Base-by-base conservation (phyloP, 768 basidiomycete genomes). In the Leucocoprinus leucothites region DNA sequence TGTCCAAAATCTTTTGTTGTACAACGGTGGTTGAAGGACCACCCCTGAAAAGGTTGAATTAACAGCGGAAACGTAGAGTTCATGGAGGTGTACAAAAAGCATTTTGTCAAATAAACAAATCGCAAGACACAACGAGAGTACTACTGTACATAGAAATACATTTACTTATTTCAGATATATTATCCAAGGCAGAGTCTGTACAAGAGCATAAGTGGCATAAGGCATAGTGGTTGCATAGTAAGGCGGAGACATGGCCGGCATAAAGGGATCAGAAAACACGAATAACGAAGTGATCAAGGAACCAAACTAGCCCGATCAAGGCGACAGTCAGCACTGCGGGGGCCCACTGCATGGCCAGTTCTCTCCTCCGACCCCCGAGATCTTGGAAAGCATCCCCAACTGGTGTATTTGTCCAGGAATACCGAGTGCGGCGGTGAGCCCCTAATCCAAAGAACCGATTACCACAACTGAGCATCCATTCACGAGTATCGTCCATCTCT, bases 1-100 rank as follows among this genome's bases (percentile, higher is more conserved):
- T 90, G 87, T 67, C 87, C 87, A 0, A 72, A 74, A 60, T 72
- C 71, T 21, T 67, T 57, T 26, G 80, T 82, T 3, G 73, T 88
- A 2, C 69, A 74, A 43, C 70, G 79, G 31, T 89, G 87, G 87
- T 60, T 87, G 34, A 81, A 79, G 60, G 71, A 71, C 59, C 81
- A 85, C 62, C 69, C 78, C 14, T 26, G 24, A 14, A 56, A 59
- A 52, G 35, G 18, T 9, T 14, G 11, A 31, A 31, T 11, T 31
- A 11, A 5, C n/a, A 31, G 31, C 9, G 22, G 21, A 31, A 28
- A 19, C 18, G 19, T 31, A 43, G 16, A 13, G 16, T n/a, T 34
- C 38, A n/a, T 31, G 31, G 31, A n/a, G n/a, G n/a, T n/a, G n/a
- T n/a, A n/a, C n/a, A n/a, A n/a, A n/a, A n/a, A n/a, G n/a, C n/a